A percentile compares a stretch with the other conserved stretches of the same genome.
Evolutionary conservation across 2,329 filamentous ascomycete genomes (phyloP).

Genomic region (Sclerotinia borealis): DNA sequence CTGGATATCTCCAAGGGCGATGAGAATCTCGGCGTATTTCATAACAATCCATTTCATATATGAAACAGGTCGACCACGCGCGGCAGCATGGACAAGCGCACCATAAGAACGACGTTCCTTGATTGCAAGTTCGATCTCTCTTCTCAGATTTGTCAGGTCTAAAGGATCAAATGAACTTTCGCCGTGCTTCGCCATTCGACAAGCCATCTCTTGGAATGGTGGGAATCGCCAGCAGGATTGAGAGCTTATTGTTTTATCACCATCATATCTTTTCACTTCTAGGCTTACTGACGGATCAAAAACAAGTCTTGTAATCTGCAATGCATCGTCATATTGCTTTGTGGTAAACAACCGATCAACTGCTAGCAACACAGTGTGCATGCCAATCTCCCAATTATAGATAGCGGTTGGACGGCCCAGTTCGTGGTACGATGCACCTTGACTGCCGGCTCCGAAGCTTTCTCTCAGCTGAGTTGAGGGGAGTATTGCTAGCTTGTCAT

Average conservation of each 20-base stretch:
- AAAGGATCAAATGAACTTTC: conserved; percentile 25
- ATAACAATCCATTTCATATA: conserved; percentile 34
- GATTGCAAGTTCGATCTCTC: neutral
- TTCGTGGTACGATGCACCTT: conserved; percentile 20
- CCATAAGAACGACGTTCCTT: conserved; percentile 14
- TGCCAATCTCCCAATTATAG: conserved; percentile 33
- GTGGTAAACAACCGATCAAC: conserved; percentile 20
- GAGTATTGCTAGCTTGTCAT: neutral
- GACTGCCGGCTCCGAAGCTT: neutral
- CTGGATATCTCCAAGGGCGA: conserved; percentile 29
- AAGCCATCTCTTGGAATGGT: neutral
- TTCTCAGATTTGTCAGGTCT: neutral
- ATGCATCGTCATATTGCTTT: conserved; percentile 25
- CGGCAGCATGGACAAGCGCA: conserved; percentile 25
- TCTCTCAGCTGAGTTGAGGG: neutral
- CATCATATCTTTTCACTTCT: neutral
- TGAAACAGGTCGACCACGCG: conserved; percentile 23
- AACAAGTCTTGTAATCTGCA: neutral
- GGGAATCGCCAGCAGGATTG: neutral
- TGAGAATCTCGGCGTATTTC: conserved; percentile 33
- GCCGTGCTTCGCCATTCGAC: neutral
- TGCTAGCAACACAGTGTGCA: conserved; percentile 23
- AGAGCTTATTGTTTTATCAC: neutral
- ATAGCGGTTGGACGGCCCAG: conserved; percentile 20
- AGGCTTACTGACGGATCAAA: neutral